These are phyloP conservation scores for Colletotrichum destructivum DNA, from an alignment of 2,329 filamentous ascomycete genomes.

Conservation along the genomic window DNA sequence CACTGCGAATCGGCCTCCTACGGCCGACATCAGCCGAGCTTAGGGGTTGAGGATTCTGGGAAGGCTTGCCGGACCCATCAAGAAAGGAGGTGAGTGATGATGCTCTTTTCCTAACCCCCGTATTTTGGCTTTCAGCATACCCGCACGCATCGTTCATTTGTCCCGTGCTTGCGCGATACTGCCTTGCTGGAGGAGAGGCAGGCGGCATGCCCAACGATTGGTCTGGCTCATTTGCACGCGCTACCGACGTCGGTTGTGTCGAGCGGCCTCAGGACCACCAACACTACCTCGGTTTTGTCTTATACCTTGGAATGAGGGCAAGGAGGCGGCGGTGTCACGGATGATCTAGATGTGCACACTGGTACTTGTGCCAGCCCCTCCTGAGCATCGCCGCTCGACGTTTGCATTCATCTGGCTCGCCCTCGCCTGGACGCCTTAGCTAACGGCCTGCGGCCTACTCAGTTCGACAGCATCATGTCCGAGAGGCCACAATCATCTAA, in stretches of 20 bases:
- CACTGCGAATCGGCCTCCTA: slow-evolving; percentile 45
- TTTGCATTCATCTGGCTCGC: slow-evolving; percentile 22
- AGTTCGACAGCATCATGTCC: slow-evolving; percentile 49
- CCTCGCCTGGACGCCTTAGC: slow-evolving; percentile 29
- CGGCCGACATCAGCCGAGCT: slow-evolving; percentile 48
- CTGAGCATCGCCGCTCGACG: slow-evolving; percentile 29
- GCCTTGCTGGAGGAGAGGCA: slow-evolving; percentile 20
- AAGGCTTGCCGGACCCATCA: slow-evolving; percentile 42
- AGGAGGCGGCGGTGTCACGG: slow-evolving; percentile 30
- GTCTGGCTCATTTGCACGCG: slow-evolving; percentile 17
- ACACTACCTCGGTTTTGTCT: slow-evolving; percentile 40
- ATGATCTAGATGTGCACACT: slow-evolving; percentile 25
- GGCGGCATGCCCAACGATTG: slow-evolving; percentile 18
- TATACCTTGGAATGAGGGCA: slow-evolving; percentile 43
- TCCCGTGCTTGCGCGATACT: slow-evolving; percentile 7
- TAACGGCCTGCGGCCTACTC: slow-evolving; percentile 8
- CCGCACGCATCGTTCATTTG: slow-evolving; percentile 2
- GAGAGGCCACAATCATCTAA: slow-evolving; percentile 49
- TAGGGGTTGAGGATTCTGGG: slow-evolving; percentile 47
- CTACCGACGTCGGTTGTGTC: slow-evolving; percentile 22
- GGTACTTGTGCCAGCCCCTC: slow-evolving; percentile 33
- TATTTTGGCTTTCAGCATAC: neutral
- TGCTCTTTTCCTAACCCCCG: slow-evolving; percentile 9
- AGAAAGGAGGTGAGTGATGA: slow-evolving; percentile 42
- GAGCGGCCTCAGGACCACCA: slow-evolving; percentile 13